Percentiles rank a stretch among this genome's conserved stretches.
These are phyloP conservation scores for Hygrocybe coccinea DNA, from an alignment of 768 basidiomycete species.

Conservation along the genomic window DNA sequence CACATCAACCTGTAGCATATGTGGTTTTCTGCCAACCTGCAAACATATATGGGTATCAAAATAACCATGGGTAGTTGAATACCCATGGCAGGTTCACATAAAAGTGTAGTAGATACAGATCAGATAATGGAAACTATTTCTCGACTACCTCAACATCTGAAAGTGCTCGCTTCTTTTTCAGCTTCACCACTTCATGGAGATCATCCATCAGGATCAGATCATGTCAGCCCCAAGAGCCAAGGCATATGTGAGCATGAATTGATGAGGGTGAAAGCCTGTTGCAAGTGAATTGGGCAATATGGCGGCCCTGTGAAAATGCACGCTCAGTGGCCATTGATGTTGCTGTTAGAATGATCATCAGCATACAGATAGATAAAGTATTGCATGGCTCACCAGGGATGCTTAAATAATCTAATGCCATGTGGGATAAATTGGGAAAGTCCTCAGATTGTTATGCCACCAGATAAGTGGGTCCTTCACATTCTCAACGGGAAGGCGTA, in stretches of 20 bases:
- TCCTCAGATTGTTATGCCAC: slow-evolving; percentile 12
- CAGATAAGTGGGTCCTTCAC: slow-evolving; percentile 13
- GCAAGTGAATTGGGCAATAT: slow-evolving; percentile 17
- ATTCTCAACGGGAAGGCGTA: slow-evolving; percentile 11
- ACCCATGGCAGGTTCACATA: neutral
- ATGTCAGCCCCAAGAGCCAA: slow-evolving; percentile 17
- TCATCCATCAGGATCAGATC: slow-evolving; percentile 12
- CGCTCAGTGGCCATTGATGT: slow-evolving; percentile 18
- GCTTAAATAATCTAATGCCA: slow-evolving; percentile 19
- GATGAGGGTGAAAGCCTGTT: slow-evolving; percentile 15
- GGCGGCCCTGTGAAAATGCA: slow-evolving; percentile 18
- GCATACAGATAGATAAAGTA: neutral
- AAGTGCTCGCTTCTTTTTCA: neutral
- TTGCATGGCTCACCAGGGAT: slow-evolving; percentile 14
- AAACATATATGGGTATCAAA: neutral
- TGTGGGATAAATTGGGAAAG: slow-evolving; percentile 12
- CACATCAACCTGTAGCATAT: neutral
- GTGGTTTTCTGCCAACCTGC: neutral
- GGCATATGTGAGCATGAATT: slow-evolving; percentile 15
- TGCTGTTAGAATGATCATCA: slow-evolving; percentile 1
- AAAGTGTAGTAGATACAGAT: neutral
- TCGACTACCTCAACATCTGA: neutral
- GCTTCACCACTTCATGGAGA: slow-evolving; percentile 1
- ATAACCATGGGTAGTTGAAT: neutral
- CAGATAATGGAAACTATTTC: neutral